Evolutionary conservation across 768 basidiomycete species (phyloP).

Genomic region (Lentinula detonsa): DNA sequence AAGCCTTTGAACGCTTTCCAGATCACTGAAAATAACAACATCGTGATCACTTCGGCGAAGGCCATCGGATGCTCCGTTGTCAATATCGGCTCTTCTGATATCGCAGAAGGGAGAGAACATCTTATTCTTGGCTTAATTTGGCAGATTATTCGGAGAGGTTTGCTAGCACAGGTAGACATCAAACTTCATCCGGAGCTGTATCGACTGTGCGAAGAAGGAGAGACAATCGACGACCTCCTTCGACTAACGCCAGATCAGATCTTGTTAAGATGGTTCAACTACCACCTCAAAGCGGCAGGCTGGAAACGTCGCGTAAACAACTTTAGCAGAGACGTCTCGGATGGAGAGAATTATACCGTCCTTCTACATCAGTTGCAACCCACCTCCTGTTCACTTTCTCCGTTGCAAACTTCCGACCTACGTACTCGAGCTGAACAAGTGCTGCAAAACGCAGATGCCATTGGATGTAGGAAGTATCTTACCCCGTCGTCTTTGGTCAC

Average conservation of each 20-base stretch:
- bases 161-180: constrained; percentile 94
- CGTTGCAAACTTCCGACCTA: constrained; percentile 80
- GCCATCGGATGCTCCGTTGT: constrained; percentile 98
- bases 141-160: constrained; percentile 94
- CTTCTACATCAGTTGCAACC: constrained; percentile 95
- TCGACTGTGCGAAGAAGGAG: constrained; percentile 91
- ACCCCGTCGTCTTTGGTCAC: constrained; percentile 86
- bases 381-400: constrained; percentile 84
- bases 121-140: constrained; percentile 96
- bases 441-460: constrained; percentile 87
- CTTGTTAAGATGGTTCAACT: constrained; percentile 98
- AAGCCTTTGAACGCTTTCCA: constrained; percentile 97
- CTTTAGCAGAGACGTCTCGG: constrained; percentile 95
- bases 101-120: constrained; percentile 92
- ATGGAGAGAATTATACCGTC: constrained; percentile 97
- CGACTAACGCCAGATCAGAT: constrained; percentile 96
- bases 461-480: constrained; percentile 94
- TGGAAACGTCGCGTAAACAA: constrained; percentile 93
- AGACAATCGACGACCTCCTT: constrained; percentile 94
- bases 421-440: constrained; percentile 83
- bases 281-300: constrained; percentile 91
- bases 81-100: constrained; percentile 92
- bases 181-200: constrained; percentile 97
- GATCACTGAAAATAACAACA: constrained; percentile 99
- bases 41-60: constrained; percentile 96